Percentiles rank a stretch among this genome's conserved stretches.
These are phyloP conservation scores for Aquilaria sinensis DNA, from an alignment of 345 rosid species.

Conservation along the genomic window DNA sequence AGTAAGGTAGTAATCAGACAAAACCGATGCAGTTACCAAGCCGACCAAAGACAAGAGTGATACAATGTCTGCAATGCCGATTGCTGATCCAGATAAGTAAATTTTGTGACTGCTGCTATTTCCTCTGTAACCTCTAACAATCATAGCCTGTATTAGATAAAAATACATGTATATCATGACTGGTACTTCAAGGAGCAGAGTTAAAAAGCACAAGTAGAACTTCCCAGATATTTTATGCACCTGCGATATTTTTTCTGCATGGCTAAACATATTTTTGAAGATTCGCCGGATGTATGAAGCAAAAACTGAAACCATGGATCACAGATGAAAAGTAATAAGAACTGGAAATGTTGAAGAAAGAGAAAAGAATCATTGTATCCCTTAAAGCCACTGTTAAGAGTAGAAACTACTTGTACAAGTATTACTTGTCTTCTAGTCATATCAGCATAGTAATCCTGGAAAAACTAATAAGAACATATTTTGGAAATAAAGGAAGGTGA, in stretches of 20 bases:
- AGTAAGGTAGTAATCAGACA: constrained; percentile 55
- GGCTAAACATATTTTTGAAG: constrained; percentile 85
- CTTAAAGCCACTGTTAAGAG: too few species aligned
- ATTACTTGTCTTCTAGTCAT: too few species aligned
- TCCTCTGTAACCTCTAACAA: constrained; percentile 88
- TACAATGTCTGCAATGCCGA: constrained; percentile 47
- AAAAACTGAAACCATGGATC: constrained; percentile 44
- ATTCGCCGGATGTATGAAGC: constrained; percentile 75
- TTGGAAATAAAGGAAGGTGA: too few species aligned
- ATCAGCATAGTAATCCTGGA: too few species aligned
- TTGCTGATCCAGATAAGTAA: constrained; percentile 49
- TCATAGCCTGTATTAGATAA: constrained; percentile 73
- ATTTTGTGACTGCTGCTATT: constrained; percentile 66
- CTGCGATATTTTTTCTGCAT: constrained; percentile 96
- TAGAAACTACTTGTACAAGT: too few species aligned
- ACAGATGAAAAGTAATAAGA: constrained; percentile 5
- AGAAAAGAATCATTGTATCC: too few species aligned
- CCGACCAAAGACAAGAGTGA: constrained; percentile 59
- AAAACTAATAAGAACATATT: too few species aligned
- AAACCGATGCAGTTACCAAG: constrained; percentile 51
- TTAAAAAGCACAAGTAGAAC: neutral
- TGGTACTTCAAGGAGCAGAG: neutral
- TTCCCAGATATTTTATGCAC: constrained; percentile 22
- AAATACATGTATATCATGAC: neutral
- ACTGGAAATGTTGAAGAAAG: neutral